These are phyloP conservation scores for Sporothrix protearum DNA, from an alignment of 2,329 filamentous ascomycete genomes.

Conservation along the genomic window DNA sequence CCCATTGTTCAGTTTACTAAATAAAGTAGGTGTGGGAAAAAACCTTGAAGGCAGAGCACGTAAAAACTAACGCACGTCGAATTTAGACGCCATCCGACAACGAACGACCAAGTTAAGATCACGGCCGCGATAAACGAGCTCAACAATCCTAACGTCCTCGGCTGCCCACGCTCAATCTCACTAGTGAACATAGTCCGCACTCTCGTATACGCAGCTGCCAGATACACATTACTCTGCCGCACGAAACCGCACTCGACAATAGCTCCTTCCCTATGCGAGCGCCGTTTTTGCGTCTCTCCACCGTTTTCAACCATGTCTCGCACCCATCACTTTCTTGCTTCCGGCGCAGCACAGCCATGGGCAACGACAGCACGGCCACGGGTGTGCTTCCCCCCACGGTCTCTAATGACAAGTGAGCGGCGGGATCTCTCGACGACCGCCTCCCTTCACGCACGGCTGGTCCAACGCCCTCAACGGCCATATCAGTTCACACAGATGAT, in stretches of 20 bases:
- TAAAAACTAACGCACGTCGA: background rate
- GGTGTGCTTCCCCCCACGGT: background rate
- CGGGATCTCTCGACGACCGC: conserved; percentile 35
- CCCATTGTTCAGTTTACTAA: background rate
- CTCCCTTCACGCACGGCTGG: conserved; percentile 75
- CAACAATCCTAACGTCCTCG: background rate
- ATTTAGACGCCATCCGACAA: background rate
- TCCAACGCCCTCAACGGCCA: conserved; percentile 82
- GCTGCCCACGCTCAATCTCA: background rate
- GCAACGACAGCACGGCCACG: background rate
- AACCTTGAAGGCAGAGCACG: background rate
- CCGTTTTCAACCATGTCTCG: background rate
- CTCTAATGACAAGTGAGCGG: conserved; percentile 27
- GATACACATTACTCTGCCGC: background rate
- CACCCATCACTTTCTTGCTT: background rate
- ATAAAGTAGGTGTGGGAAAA: background rate
- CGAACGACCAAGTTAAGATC: background rate
- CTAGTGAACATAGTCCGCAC: background rate
- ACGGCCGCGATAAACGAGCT: background rate
- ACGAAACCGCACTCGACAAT: background rate
- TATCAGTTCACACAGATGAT: conserved; percentile 98
- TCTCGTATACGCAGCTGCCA: background rate
- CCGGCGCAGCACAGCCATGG: conserved; percentile 1
- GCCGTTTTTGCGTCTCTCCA: conserved; percentile 10
- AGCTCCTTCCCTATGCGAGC: conserved; percentile 11